These are phyloP conservation scores for Paraphaeosphaeria minitans DNA, from an alignment of 2,329 filamentous ascomycete genomes.

Conservation along the genomic window DNA sequence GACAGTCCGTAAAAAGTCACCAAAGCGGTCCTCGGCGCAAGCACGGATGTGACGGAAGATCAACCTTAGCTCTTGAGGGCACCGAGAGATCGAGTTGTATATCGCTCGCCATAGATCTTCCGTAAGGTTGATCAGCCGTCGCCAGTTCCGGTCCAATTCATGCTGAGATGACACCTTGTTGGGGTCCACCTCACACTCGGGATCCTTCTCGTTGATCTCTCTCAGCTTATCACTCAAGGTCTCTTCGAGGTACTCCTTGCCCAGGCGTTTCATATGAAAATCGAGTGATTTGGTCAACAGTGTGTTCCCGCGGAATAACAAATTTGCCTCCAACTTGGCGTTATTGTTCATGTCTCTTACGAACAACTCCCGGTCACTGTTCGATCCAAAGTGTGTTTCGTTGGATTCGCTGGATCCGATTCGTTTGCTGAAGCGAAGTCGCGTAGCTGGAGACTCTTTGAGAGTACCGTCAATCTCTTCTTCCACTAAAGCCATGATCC, in stretches of 20 bases:
- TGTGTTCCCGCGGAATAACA: slow-evolving; percentile 94
- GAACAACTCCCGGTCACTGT: slow-evolving; percentile 70
- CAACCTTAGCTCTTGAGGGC: slow-evolving; percentile 80
- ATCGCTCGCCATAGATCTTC: slow-evolving; percentile 87
- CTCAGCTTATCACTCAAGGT: slow-evolving; percentile 82
- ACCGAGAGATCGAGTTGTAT: slow-evolving; percentile 70
- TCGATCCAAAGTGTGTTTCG: slow-evolving; percentile 51
- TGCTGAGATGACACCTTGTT: slow-evolving; percentile 70
- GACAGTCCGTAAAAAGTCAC: slow-evolving; percentile 86
- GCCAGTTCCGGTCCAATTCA: slow-evolving; percentile 84
- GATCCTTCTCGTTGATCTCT: slow-evolving; percentile 88
- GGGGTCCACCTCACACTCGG: slow-evolving; percentile 94
- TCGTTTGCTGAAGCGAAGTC: slow-evolving; percentile 71
- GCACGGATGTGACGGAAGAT: slow-evolving; percentile 91
- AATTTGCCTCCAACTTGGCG: slow-evolving; percentile 84
- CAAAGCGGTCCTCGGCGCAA: slow-evolving; percentile 92
- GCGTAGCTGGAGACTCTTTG: slow-evolving; percentile 74
- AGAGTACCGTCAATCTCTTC: slow-evolving; percentile 95
- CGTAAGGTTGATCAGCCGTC: slow-evolving; percentile 73
- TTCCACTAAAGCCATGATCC: slow-evolving; percentile 91
- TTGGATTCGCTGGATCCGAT: slow-evolving; percentile 72
- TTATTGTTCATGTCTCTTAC: slow-evolving; percentile 80
- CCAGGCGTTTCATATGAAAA: slow-evolving; percentile 91
- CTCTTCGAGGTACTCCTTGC: slow-evolving; percentile 90
- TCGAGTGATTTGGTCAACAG: slow-evolving; percentile 91